A percentile compares a stretch with the other conserved stretches of the same genome.
These are phyloP conservation scores for Hypoxylon sp. DNA, from an alignment of 2,329 filamentous ascomycete species.

Conservation along the genomic window DNA sequence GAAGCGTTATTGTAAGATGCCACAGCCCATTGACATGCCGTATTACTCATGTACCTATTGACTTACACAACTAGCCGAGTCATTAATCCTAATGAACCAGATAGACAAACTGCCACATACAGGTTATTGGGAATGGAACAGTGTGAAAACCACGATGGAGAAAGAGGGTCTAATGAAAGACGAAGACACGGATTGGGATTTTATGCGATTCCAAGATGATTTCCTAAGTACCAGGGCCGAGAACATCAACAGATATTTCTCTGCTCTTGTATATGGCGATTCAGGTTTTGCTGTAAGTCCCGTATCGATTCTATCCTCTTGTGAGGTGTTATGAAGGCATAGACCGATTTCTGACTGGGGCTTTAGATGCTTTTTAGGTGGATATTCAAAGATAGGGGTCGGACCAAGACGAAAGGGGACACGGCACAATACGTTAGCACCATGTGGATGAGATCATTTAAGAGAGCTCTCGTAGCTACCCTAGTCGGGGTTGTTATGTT, in stretches of 20 bases:
- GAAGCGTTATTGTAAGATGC: background rate
- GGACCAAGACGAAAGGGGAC: background rate
- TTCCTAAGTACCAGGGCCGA: slow-evolving; percentile 4
- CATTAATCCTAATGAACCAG: slow-evolving; percentile 6
- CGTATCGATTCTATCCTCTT: background rate
- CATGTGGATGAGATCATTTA: slow-evolving; percentile 5
- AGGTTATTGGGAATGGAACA: slow-evolving; percentile 1
- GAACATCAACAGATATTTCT: background rate
- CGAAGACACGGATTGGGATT: background rate
- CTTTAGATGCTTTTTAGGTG: slow-evolving; percentile 7
- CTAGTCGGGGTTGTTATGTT: slow-evolving; percentile 4
- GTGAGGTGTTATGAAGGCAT: background rate
- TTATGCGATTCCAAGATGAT: slow-evolving; percentile 7
- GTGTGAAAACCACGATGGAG: slow-evolving; percentile 1
- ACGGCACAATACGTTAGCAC: slow-evolving; percentile 4
- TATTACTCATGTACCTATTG: background rate
- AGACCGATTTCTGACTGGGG: background rate
- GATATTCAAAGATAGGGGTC: slow-evolving; percentile 2
- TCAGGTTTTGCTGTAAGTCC: slow-evolving; percentile 3
- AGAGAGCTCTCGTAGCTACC: slow-evolving; percentile 10
- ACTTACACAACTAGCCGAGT: slow-evolving; percentile 3
- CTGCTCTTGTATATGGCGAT: slow-evolving; percentile 12
- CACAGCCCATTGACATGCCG: too few relatives aligned
- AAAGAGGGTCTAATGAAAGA: background rate
- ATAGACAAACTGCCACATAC: slow-evolving; percentile 1